phyloP scores from a whole-genome alignment of 306 rosid species.

The Glycine latifolia region DNA sequence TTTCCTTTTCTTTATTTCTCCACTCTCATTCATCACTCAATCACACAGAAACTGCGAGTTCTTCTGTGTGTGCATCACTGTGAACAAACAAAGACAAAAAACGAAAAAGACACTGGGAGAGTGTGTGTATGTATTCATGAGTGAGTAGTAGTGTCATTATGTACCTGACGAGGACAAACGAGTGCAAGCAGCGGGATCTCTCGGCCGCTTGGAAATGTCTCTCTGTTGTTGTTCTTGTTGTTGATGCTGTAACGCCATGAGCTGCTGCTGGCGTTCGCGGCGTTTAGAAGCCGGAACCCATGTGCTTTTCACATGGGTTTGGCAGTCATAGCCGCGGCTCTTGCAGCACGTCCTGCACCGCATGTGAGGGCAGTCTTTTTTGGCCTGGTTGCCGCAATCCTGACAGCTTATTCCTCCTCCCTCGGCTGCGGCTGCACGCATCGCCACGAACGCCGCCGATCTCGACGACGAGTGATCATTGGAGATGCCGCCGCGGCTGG shows the following conservation, averaged over 20 bases:
- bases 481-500: conserved; percentile 60
- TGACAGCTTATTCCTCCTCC: conserved; percentile 81
- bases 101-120: neutral
- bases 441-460: conserved; percentile 54
- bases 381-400: conserved; percentile 98
- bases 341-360: conserved; percentile 96
- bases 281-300: conserved; percentile 96
- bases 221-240: conserved; percentile 39
- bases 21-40: conserved; percentile 38
- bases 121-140: neutral
- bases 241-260: conserved; percentile 37
- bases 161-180: conserved; percentile 67
- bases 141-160: neutral
- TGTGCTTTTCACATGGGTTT: conserved; percentile 88
- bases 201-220: conserved; percentile 61
- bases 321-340: conserved; percentile 89
- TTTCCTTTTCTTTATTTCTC: neutral
- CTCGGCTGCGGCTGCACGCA: conserved; percentile 51
- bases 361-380: conserved; percentile 86
- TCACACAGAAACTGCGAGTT: conserved; percentile 46
- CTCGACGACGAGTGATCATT: conserved; percentile 73
- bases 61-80: conserved; percentile 7
- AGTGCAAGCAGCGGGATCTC: conserved; percentile 69
- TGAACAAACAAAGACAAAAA: conserved; percentile 14
- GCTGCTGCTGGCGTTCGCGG: conserved; percentile 76